Evolutionary conservation across 768 basidiomycete genomes (phyloP).

Genomic region (Rhizopogon vesiculosus): DNA sequence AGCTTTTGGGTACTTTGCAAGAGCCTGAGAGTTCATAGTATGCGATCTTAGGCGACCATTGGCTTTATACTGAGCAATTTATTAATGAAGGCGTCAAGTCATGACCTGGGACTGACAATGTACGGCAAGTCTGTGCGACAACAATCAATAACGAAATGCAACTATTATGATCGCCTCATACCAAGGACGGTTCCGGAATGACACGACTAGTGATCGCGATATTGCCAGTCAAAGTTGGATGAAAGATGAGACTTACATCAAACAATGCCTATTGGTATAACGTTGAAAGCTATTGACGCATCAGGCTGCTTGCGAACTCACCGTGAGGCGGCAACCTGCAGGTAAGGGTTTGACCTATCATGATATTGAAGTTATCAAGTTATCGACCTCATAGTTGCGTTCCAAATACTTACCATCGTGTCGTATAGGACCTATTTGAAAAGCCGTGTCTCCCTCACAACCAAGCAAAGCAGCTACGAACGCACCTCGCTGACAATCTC

Average conservation of each 20-base stretch:
- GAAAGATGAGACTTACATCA: slow-evolving; percentile 1
- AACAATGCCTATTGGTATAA: slow-evolving; percentile 1
- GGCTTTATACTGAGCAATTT: neutral
- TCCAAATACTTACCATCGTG: neutral
- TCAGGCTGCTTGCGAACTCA: neutral
- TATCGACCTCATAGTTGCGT: neutral
- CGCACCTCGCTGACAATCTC: neutral
- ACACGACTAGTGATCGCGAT: slow-evolving; percentile 1
- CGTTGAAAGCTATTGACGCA: neutral
- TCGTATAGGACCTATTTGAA: neutral
- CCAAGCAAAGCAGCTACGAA: neutral
- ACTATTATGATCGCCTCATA: neutral
- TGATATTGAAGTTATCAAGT: neutral
- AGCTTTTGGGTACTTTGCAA: neutral
- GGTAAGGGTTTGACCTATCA: neutral
- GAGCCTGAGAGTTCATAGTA: neutral
- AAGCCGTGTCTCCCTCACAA: neutral
- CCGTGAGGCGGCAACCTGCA: neutral
- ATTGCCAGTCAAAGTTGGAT: neutral
- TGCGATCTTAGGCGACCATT: neutral
- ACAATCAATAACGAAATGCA: neutral
- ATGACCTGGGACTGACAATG: slow-evolving; percentile 7
- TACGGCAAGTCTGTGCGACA: slow-evolving; percentile 20
- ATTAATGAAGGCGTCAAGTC: neutral
- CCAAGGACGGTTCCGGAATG: slow-evolving; percentile 1